Conservation (phyloP, 192 early-diverging fungal species). For the Umbelopsis isabellina region DNA sequence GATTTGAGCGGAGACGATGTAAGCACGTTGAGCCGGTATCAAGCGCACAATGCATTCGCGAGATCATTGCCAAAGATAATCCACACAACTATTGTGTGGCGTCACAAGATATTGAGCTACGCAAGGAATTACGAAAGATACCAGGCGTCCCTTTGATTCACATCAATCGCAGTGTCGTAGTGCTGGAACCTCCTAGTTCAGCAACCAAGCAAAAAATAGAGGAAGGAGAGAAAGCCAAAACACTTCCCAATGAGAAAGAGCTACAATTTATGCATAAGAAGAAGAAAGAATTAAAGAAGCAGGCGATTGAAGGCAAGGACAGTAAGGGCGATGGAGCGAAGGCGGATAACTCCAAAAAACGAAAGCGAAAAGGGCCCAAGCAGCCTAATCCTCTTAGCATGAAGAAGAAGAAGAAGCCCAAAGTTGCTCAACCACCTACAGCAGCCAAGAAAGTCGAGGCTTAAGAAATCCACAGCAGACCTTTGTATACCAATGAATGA, state of each 20-base stretch:
- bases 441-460: background rate
- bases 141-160: constrained; percentile 89
- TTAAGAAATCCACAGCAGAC: no score
- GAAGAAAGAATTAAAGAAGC: constrained; percentile 58
- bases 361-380: constrained; percentile 72
- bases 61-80: constrained; percentile 78
- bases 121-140: constrained; percentile 63
- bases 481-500: no score
- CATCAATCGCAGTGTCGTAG: constrained; percentile 73
- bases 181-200: constrained; percentile 77
- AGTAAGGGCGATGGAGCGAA: constrained; percentile 38
- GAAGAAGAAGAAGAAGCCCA: constrained; percentile 69
- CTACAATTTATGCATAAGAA: constrained; percentile 51
- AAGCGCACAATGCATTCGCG: constrained; percentile 70
- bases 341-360: constrained; percentile 46
- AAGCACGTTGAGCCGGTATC: constrained; percentile 65
- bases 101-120: constrained; percentile 72
- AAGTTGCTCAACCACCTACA: background rate
- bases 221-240: constrained; percentile 43
- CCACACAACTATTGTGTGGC: constrained; percentile 86
- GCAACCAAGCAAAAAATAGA: constrained; percentile 46
- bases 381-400: constrained; percentile 86
- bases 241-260: constrained; percentile 47
- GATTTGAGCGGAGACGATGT: constrained; percentile 84
- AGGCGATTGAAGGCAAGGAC: constrained; percentile 42